phyloP scores from a whole-genome alignment of 495 filamentous ascomycete species.

The Paragyromitra xinjiangensis region DNA sequence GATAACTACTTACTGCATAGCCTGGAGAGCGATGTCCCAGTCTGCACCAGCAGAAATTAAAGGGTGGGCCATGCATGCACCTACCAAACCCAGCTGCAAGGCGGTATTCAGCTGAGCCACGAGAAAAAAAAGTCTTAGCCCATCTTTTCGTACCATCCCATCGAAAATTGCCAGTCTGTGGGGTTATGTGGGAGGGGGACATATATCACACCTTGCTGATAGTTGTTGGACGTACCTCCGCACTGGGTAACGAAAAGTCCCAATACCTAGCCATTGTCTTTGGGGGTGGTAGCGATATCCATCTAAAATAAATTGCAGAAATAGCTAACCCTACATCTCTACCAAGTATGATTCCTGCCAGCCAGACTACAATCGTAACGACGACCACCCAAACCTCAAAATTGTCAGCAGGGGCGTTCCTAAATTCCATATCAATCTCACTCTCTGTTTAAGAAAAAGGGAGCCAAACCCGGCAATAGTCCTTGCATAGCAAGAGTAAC shows the following conservation, averaged over 20 bases:
- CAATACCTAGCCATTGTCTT: constrained; percentile 95
- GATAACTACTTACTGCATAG: constrained; percentile 73
- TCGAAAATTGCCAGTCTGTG: not conserved
- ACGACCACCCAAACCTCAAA: constrained; percentile 1
- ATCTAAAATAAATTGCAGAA: constrained; percentile 92
- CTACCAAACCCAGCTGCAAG: constrained; percentile 80
- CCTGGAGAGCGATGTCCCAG: constrained; percentile 67
- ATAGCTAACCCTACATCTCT: constrained; percentile 87
- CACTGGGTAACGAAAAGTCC: constrained; percentile 93
- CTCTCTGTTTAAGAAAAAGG: constrained; percentile 2
- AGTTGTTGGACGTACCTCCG: constrained; percentile 88
- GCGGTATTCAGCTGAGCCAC: constrained; percentile 69
- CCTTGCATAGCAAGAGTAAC: constrained; percentile 83
- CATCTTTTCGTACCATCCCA: not conserved
- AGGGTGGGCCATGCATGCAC: constrained; percentile 76
- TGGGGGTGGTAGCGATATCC: constrained; percentile 88
- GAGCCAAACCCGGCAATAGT: constrained; percentile 72
- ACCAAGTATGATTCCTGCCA: constrained; percentile 87
- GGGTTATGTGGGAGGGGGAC: not conserved
- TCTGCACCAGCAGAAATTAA: constrained; percentile 64
- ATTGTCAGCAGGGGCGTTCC: constrained; percentile 18
- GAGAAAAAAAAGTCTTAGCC: constrained; percentile 3
- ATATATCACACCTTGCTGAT: constrained; percentile 77
- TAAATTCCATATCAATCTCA: not conserved
- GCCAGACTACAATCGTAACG: constrained; percentile 69